Evolutionary conservation across 1,139 yeast species (phyloP).

Genomic region (Saccharomyces hybrid): DNA sequence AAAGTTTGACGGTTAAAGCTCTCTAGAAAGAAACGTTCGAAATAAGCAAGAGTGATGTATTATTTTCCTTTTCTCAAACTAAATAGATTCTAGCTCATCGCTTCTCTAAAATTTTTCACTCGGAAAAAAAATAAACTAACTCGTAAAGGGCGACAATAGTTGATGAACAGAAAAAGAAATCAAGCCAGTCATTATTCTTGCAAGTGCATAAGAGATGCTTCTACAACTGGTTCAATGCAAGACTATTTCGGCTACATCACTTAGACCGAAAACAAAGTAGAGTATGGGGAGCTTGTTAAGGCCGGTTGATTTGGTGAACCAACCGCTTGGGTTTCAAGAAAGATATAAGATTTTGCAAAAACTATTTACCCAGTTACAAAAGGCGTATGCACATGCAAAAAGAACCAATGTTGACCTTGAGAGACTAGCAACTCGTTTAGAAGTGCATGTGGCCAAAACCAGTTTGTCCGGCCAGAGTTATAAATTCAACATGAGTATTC

Average conservation of each 20-base stretch:
- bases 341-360: slow-evolving; percentile 27
- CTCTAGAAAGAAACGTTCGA: background rate
- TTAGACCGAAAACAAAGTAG: background rate
- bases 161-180: background rate
- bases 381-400: slow-evolving; percentile 12
- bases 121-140: background rate
- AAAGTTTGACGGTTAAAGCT: background rate
- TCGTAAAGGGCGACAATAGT: background rate
- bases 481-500: slow-evolving; percentile 26
- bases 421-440: slow-evolving; percentile 25
- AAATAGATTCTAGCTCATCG: slow-evolving; percentile 12
- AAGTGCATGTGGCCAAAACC: slow-evolving; percentile 23
- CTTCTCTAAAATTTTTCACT: slow-evolving; percentile 15
- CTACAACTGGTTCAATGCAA: background rate
- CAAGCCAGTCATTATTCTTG: background rate
- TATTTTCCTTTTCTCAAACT: slow-evolving; percentile 4
- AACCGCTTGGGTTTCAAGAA: slow-evolving; percentile 29
- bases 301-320: slow-evolving; percentile 26
- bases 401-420: slow-evolving; percentile 12
- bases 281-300: slow-evolving; percentile 11
- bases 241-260: background rate
- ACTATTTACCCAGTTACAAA: slow-evolving; percentile 18
- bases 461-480: slow-evolving; percentile 27
- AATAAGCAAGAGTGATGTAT: background rate
- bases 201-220: background rate